phyloP scores from a whole-genome alignment of 2,329 filamentous ascomycete genomes.

The Sphaceloma murrayae region DNA sequence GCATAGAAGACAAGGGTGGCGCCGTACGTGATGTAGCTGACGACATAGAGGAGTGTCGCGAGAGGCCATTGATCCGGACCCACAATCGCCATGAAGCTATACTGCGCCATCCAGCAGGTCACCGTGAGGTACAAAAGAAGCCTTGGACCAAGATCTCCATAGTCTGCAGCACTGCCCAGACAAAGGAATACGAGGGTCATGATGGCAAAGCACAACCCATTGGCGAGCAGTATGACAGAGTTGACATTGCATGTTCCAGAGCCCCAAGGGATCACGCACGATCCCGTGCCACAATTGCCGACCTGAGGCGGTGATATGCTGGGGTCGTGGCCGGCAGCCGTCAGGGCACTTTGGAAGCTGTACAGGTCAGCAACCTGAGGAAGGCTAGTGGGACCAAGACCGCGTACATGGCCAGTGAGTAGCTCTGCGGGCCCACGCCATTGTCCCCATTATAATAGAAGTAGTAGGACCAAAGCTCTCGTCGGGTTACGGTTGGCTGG shows the following conservation, averaged over 20 bases:
- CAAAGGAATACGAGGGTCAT: constrained; percentile 50
- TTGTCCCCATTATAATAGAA: constrained; percentile 59
- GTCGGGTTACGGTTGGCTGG: constrained; percentile 14
- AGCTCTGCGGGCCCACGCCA: constrained; percentile 53
- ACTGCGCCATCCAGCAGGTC: constrained; percentile 54
- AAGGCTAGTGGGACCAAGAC: constrained; percentile 34
- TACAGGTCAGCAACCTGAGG: neutral
- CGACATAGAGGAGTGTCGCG: constrained; percentile 54
- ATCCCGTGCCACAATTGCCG: constrained; percentile 16
- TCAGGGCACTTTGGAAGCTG: constrained; percentile 27
- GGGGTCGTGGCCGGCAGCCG: constrained; percentile 47
- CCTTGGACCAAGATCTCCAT: constrained; percentile 54
- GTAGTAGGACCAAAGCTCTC: constrained; percentile 23
- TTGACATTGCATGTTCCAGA: constrained; percentile 30
- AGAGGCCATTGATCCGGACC: constrained; percentile 50
- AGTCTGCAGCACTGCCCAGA: constrained; percentile 50
- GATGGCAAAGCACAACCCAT: constrained; percentile 59
- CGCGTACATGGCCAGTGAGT: constrained; percentile 52
- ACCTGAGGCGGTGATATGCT: constrained; percentile 35
- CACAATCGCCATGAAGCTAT: constrained; percentile 59
- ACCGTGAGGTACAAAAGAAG: constrained; percentile 53
- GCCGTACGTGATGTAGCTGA: constrained; percentile 58
- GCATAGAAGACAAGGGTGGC: constrained; percentile 61
- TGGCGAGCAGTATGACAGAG: constrained; percentile 55
- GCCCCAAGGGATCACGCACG: constrained; percentile 16